Base-by-base conservation (phyloP, 2,329 filamentous ascomycete species). In the Neopestalotiopsis sp. region DNA sequence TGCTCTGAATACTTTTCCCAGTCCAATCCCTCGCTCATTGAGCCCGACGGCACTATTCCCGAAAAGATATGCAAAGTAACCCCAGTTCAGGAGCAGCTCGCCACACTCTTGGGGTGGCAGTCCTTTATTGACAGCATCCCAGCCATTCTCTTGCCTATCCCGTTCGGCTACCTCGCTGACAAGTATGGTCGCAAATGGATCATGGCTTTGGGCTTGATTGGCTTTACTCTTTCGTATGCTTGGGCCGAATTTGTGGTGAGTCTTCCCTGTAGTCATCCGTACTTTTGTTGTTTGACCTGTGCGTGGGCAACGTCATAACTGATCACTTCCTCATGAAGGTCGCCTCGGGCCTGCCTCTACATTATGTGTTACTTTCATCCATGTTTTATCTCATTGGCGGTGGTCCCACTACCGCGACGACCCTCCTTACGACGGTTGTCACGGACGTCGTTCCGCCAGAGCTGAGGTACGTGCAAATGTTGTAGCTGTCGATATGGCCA, bases 21-120 rank as follows among this genome's bases (percentile, higher is more conserved):
- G 12, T 9, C 20, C 4, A 52, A 71, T 20, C 67, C 69, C 12
- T 68, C 67, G 20, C 42, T 66, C 24, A 20, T 70, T 32, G 57
- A n/a, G 17, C 56, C 45, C 34, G 67, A 68, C 58, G 63, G 68
- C 32, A 69, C 63, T 42, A 67, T 72, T n/a, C 71, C 68, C 14
- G 71, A 72, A 61, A 24, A 28, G 12, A 57, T 70, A 34, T 72
- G 71, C 49, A 72, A 72, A 49, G 49, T 70, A 42, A 42, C 70
- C 52, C 65, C 66, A 3, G 65, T 72, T 5, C 71, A 72, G 57
- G 58, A 69, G 45, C 45, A 71, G 59, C 34, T 70, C 42, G 67
- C 71, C 10, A 65, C 66, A 13, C 30, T 72, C 6, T 49, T 70
- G 49, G 70, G 71, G 30, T 71, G 70, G 71, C 71, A 72, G 61